Evolutionary conservation across 2,329 filamentous ascomycete species (phyloP), one percentile per base, ranked within the genome.

Genomic region (Penicillium sumatraense): DNA sequence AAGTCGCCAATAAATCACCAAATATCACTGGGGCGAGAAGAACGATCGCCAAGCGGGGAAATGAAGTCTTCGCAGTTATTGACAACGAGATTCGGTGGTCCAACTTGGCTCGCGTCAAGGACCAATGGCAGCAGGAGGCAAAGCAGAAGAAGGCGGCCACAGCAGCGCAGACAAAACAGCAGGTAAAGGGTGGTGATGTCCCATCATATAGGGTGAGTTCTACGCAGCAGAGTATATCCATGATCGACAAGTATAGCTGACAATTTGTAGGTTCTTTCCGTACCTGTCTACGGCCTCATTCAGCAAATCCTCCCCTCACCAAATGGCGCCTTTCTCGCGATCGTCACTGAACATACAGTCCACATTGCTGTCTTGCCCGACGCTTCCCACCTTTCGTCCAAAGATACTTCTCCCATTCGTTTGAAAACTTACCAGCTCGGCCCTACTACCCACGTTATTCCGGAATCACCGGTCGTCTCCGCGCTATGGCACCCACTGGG

Each of bases 71-170:
- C 70, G 87, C 91, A 11, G 93, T 92, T 18, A 87, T 89, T 36
- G 93, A 93, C 46, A 93, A 89, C 65, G 91, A 98, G 74, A 89
- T 99, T 58, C 84, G 93, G 72, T 99, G 95, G 92, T 88, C 90
- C 9, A 91, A 96, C 74, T 77, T 99, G 52, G 85, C 86, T 49
- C 85, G 88, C 56, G 74, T 98, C 68, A 96, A 96, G 78, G 89
- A 86, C 52, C 71, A 77, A 62, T 80, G 77, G 76, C 74, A 78
- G 58, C 71, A 77, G 45, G 65, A 68, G 49, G 60, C 68, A n/a
- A 69, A 66, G 51, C 67, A 70, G 38, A 73, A 72, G 58, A 70
- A 70, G 50, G 54, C 46, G 50, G 54, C 46, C 40, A 38, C 66
- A 29, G 55, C 56, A 33, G 49, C 46, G 18, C 55, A 63, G 35